These are phyloP conservation scores for Magnaporthiopsis incrustans DNA, from an alignment of 2,329 filamentous ascomycete genomes.

Conservation along the genomic window DNA sequence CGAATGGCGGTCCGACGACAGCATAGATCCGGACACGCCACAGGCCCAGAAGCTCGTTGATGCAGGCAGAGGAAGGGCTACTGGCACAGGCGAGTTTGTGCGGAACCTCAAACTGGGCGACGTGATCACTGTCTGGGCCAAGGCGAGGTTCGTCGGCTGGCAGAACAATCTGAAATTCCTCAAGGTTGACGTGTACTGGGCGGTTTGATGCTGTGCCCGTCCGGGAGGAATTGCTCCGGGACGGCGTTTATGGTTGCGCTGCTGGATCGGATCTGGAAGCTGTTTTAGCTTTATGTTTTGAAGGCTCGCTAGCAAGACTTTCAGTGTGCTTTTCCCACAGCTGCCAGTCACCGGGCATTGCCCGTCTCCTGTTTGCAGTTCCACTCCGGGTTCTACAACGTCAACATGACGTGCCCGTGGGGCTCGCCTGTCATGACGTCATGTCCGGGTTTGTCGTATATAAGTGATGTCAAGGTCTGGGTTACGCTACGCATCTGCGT, in stretches of 20 bases:
- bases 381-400: background rate
- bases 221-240: background rate
- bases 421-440: background rate
- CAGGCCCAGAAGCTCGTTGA: constrained; percentile 24
- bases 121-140: constrained; percentile 53
- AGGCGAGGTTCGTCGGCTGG: constrained; percentile 49
- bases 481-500: no score
- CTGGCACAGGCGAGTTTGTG: constrained; percentile 47
- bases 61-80: constrained; percentile 41
- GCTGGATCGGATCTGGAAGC: no score
- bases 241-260: no score
- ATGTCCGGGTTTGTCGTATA: background rate
- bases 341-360: no score
- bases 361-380: no score
- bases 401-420: background rate
- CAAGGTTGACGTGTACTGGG: constrained; percentile 52
- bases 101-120: constrained; percentile 49
- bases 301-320: no score
- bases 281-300: background rate
- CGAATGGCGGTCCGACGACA: constrained; percentile 45
- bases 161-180: constrained; percentile 40
- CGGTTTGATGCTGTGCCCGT: constrained; percentile 23
- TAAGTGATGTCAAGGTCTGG: background rate
- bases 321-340: no score
- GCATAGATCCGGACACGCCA: constrained; percentile 32